Conservation (phyloP, 2,329 filamentous ascomycete species). For the Mariannaea sp. region DNA sequence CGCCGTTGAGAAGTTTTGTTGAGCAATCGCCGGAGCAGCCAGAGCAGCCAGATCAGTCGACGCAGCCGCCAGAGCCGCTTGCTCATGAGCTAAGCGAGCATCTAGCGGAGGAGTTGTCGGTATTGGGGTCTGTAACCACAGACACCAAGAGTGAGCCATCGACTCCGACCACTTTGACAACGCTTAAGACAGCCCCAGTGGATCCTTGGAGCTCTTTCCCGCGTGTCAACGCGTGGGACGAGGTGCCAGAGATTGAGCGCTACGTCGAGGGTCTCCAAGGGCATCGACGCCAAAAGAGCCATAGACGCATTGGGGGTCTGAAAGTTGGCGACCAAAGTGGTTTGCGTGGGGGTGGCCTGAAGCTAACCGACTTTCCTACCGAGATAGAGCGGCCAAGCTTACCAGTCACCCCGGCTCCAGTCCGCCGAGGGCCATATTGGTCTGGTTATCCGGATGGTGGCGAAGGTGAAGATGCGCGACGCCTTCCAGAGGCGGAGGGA, state of each 20-base stretch:
- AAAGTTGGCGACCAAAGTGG: constrained; percentile 20
- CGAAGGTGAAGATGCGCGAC: constrained; percentile 58
- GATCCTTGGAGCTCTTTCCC: constrained; percentile 75
- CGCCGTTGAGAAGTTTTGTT: constrained; percentile 66
- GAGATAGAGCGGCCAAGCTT: constrained; percentile 83
- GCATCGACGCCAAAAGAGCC: constrained; percentile 50
- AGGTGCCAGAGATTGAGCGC: constrained; percentile 81
- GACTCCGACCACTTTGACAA: constrained; percentile 54
- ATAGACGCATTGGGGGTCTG: constrained; percentile 25
- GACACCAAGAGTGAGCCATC: constrained; percentile 46
- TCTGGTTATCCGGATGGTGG: constrained; percentile 50
- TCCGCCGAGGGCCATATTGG: constrained; percentile 72
- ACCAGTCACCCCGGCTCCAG: constrained; percentile 86
- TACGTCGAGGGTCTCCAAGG: constrained; percentile 82
- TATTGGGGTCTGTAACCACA: constrained; percentile 41
- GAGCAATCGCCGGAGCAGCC: constrained; percentile 26
- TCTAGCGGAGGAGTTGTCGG: constrained; percentile 40
- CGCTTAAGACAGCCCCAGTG: constrained; percentile 51
- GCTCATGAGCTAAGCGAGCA: constrained; percentile 21
- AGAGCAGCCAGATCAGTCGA: constrained; percentile 14
- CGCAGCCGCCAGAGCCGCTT: constrained; percentile 24
- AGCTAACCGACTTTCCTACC: constrained; percentile 85
- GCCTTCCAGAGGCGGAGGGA: constrained; percentile 76
- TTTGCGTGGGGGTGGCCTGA: constrained; percentile 52
- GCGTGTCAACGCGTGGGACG: constrained; percentile 91